A percentile compares a stretch with the other conserved stretches of the same genome.
Evolutionary conservation across 2,329 filamentous ascomycete species (phyloP).

Genomic region (Fusarium nodosum): DNA sequence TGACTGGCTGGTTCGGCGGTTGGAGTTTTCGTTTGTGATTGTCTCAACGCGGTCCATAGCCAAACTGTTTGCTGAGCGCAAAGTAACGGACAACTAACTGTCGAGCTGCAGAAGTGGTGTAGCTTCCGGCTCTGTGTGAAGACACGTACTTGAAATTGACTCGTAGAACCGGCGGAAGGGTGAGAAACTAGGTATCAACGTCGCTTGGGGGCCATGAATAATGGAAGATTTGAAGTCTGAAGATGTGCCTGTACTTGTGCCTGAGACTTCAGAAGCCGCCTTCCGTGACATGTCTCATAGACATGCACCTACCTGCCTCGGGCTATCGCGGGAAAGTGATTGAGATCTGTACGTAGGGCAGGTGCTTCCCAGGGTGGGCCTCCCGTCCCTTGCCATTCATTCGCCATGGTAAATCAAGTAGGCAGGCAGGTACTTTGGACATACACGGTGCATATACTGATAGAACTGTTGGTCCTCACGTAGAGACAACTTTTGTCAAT

Average conservation of each 20-base stretch:
- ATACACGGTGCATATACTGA: constrained; percentile 14
- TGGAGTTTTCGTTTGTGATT: constrained; percentile 33
- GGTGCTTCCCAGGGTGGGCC: constrained; percentile 33
- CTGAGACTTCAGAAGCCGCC: constrained; percentile 21
- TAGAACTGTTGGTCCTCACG: constrained; percentile 1
- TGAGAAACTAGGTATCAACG: background rate
- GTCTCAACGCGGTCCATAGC: constrained; percentile 23
- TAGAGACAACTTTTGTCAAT: constrained; percentile 5
- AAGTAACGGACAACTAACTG: constrained; percentile 36
- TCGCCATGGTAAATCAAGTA: constrained; percentile 18
- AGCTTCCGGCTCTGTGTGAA: constrained; percentile 6
- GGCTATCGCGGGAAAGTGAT: constrained; percentile 16
- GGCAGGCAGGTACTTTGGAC: constrained; percentile 15
- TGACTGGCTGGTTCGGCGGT: constrained; percentile 46
- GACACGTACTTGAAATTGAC: constrained; percentile 7
- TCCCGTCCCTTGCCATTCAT: constrained; percentile 35
- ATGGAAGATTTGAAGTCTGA: background rate
- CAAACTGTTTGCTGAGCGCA: constrained; percentile 30
- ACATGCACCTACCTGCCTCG: constrained; percentile 12
- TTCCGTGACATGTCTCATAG: constrained; percentile 5
- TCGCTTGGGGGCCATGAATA: background rate
- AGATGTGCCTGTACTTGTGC: constrained; percentile 4
- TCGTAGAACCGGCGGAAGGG: background rate
- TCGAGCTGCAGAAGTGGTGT: constrained; percentile 17
- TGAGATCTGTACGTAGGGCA: constrained; percentile 38